These are phyloP conservation scores for Cytospora mali DNA, from an alignment of 2,329 filamentous ascomycete genomes.

Conservation along the genomic window DNA sequence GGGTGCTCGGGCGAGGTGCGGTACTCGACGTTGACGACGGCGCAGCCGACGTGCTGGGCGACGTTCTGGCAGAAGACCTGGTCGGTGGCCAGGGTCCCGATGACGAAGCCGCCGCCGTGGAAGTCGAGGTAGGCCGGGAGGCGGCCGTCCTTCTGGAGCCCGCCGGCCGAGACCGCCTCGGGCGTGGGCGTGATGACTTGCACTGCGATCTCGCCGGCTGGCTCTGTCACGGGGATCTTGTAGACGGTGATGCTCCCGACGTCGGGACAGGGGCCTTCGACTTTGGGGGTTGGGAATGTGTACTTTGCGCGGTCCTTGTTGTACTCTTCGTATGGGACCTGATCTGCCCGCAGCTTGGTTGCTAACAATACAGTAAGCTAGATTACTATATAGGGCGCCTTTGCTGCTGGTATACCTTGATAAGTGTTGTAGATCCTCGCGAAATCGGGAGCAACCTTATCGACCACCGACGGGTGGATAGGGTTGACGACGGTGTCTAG, in stretches of 20 bases:
- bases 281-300: slow-evolving; percentile 18
- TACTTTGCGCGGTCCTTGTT: slow-evolving; percentile 26
- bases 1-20: slow-evolving; percentile 21
- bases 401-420: slow-evolving; percentile 33
- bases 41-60: slow-evolving; percentile 23
- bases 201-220: slow-evolving; percentile 21
- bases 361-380: slow-evolving; percentile 6
- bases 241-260: slow-evolving; percentile 12
- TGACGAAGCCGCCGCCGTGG: slow-evolving; percentile 27
- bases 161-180: slow-evolving; percentile 11
- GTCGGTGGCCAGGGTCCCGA: slow-evolving; percentile 18
- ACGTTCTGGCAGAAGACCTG: slow-evolving; percentile 19
- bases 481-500: slow-evolving; percentile 37
- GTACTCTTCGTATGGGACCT: slow-evolving; percentile 24
- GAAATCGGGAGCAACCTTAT: slow-evolving; percentile 42
- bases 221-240: slow-evolving; percentile 12
- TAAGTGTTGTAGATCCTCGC: slow-evolving; percentile 42
- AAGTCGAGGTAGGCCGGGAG: slow-evolving; percentile 23
- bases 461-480: slow-evolving; percentile 42
- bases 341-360: slow-evolving; percentile 21
- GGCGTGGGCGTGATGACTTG: slow-evolving; percentile 18
- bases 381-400: not conserved
- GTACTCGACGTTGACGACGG: slow-evolving; percentile 25
- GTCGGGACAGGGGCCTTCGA: slow-evolving; percentile 13
- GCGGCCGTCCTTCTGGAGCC: slow-evolving; percentile 8